These are phyloP conservation scores for Carallia pectinifolia DNA, from an alignment of 345 rosid genomes.

Conservation along the genomic window DNA sequence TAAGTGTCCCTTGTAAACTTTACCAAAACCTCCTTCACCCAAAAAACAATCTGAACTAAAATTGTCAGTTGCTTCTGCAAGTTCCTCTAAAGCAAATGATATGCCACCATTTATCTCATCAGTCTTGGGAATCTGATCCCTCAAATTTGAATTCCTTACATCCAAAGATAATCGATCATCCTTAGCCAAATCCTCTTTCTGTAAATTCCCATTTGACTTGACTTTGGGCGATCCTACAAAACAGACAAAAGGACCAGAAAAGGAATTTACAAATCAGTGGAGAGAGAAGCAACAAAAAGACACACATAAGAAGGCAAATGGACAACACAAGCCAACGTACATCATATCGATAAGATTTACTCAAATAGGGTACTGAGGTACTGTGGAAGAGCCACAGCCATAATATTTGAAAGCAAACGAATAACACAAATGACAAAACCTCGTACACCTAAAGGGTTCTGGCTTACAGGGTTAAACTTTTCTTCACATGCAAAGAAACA, in stretches of 20 bases:
- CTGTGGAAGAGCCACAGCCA: constrained; percentile 12
- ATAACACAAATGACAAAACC: constrained; percentile 17
- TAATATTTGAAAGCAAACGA: constrained; percentile 13
- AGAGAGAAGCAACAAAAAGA: constrained; percentile 11
- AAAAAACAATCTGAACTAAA: constrained; percentile 62
- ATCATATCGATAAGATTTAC: neutral
- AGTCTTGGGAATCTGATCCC: constrained; percentile 33
- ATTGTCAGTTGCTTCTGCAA: constrained; percentile 55
- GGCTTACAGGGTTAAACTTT: constrained; percentile 11
- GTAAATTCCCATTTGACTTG: constrained; percentile 37
- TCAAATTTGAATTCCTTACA: constrained; percentile 46
- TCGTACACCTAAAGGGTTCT: constrained; percentile 13
- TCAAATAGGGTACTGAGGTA: neutral
- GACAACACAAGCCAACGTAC: neutral
- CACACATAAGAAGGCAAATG: constrained; percentile 8
- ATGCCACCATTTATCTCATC: constrained; percentile 24
- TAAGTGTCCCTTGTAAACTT: constrained; percentile 66
- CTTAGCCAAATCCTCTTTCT: constrained; percentile 35
- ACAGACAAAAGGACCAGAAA: constrained; percentile 18
- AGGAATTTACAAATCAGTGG: neutral
- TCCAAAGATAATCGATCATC: constrained; percentile 49
- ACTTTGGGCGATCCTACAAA: constrained; percentile 46
- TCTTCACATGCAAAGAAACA: constrained; percentile 16
- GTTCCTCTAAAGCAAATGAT: constrained; percentile 59
- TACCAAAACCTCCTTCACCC: constrained; percentile 93